These are phyloP conservation scores for Nicotiana otophora DNA, from an alignment of 257 asterid species.

Conservation along the genomic window DNA sequence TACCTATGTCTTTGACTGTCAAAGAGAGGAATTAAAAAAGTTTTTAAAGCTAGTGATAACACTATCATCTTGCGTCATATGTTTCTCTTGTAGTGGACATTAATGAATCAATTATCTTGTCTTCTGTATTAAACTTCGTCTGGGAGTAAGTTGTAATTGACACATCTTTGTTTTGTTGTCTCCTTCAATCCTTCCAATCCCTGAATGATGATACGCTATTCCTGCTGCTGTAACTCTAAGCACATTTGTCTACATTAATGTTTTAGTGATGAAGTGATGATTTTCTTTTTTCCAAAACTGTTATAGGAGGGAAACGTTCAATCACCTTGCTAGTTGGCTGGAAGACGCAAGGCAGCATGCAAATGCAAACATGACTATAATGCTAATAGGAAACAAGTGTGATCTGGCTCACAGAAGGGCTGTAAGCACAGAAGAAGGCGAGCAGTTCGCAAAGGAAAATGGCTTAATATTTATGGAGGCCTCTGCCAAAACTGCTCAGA, in stretches of 20 bases:
- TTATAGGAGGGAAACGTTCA: slow-evolving; percentile 25
- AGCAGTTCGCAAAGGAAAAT: slow-evolving; percentile 70
- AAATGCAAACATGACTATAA: slow-evolving; percentile 63
- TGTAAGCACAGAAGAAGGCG: slow-evolving; percentile 81
- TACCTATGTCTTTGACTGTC: not conserved
- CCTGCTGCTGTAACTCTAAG: too few relatives aligned
- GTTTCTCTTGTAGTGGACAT: not conserved
- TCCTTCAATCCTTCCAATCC: too few relatives aligned
- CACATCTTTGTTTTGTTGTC: too few relatives aligned
- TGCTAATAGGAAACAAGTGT: slow-evolving; percentile 75
- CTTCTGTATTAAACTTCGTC: not conserved
- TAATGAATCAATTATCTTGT: not conserved
- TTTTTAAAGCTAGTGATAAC: not conserved
- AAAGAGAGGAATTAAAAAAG: not conserved
- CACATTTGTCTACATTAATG: not conserved
- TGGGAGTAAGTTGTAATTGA: too few relatives aligned
- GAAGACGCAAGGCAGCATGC: slow-evolving; percentile 73
- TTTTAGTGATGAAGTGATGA: not conserved
- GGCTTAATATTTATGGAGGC: slow-evolving; percentile 48
- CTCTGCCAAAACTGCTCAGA: slow-evolving; percentile 28
- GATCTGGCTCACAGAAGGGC: slow-evolving; percentile 82
- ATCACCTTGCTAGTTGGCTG: slow-evolving; percentile 32
- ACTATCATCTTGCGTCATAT: not conserved
- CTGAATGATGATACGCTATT: too few relatives aligned
- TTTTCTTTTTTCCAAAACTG: not conserved